Base-by-base conservation (phyloP, 192 early-diverging fungal species). In the Umbelopsis sp. region DNA sequence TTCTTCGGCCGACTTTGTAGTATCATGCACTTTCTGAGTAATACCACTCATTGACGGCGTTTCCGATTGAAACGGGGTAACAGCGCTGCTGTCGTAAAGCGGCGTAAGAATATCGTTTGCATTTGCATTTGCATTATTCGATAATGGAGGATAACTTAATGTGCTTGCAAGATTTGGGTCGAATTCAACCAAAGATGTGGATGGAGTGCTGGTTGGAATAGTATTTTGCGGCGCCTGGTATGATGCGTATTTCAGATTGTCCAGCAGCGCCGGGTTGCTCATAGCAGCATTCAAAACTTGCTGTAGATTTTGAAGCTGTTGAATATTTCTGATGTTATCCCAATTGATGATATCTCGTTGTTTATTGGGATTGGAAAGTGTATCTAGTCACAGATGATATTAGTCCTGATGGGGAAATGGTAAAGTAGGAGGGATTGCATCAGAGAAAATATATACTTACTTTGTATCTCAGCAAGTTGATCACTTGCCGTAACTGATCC, bases 271-370 rank as follows among this genome's bases (percentile, higher is more conserved):
- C 14, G 56, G 56, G 29, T 62, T 62, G n/a, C 26, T 62, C 56
- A 62, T 62, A 26, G 56, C 56, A 20, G 56, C 56, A 62, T 62
- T 62, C 56, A 62, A 62, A 4, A 62, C 56, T 32, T 62, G 56
- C 17, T 62, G 56, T 11, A 62, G 31, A 16, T 62, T 62, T 16
- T 62, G 56, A 20, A 62, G 14, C n/a, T 62, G 56, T 7, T 62
- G 56, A 34, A 62, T 62, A 31, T 62, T 62, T 62, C 56, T 62
- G 11, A 62, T 62, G 31, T 62, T 62, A 5, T 62, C 56, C 56
- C 56, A 62, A 62, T 62, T 62, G 56, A 62, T 62, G 29, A 62
- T 62, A 34, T 62, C 56, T 17, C 56, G 56, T 20, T 62, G 26
- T n/a, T 62, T 62, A 4, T 62, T 62, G 29, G 56, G 56, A 20